phyloP scores from a whole-genome alignment of 306 rosid species.

The Casuarina glauca region DNA sequence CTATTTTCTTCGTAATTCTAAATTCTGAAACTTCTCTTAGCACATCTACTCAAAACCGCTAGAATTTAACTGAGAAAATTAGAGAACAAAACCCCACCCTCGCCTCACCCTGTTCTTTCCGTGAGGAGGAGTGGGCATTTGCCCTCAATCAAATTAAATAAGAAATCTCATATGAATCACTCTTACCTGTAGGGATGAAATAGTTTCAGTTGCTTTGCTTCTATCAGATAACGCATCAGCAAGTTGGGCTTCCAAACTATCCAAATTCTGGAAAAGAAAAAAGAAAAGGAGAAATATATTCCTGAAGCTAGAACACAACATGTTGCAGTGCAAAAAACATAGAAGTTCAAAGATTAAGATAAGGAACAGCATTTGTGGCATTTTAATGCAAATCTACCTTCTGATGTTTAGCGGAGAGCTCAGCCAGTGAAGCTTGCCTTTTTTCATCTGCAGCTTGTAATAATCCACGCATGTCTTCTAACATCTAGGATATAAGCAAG shows the following conservation, averaged over 20 bases:
- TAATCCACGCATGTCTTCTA: slow-evolving; percentile 77
- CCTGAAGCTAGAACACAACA: slow-evolving; percentile 20
- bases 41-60: background rate
- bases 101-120: background rate
- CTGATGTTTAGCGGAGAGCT: slow-evolving; percentile 88
- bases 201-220: slow-evolving; percentile 80
- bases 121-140: background rate
- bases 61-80: background rate
- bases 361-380: slow-evolving; percentile 4
- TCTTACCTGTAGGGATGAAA: slow-evolving; percentile 88
- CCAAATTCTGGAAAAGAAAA: slow-evolving; percentile 60
- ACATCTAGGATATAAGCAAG: slow-evolving; percentile 51
- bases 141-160: background rate
- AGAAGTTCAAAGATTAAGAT: slow-evolving; percentile 8
- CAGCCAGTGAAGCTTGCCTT: slow-evolving; percentile 80
- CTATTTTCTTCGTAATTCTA: background rate
- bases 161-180: slow-evolving; percentile 24
- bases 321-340: slow-evolving; percentile 21
- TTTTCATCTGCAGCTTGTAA: slow-evolving; percentile 91
- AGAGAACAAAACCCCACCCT: background rate
- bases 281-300: slow-evolving; percentile 10
- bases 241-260: slow-evolving; percentile 91
- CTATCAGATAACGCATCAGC: slow-evolving; percentile 89
- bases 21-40: too few species aligned
- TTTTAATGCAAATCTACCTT: slow-evolving; percentile 51